Conservation (phyloP, 2,329 filamentous ascomycete species). For the Metarhizium humberi region DNA sequence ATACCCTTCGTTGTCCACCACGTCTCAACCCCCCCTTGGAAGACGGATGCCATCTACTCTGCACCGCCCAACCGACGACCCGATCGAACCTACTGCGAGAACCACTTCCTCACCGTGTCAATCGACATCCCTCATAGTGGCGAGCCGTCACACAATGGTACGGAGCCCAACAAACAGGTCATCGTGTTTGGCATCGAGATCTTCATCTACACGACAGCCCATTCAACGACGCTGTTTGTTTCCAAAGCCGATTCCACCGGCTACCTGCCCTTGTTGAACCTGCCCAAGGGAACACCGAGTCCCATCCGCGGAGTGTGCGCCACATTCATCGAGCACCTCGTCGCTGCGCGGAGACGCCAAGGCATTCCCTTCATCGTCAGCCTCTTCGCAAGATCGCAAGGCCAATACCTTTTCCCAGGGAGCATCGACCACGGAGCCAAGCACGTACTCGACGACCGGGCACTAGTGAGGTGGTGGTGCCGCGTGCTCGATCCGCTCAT, state of each 20-base stretch:
- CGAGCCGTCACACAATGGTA: background rate
- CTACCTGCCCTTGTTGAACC: conserved; percentile 59
- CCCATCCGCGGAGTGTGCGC: conserved; percentile 67
- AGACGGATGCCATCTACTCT: conserved; percentile 67
- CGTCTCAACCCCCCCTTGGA: conserved; percentile 73
- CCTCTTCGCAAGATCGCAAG: conserved; percentile 84
- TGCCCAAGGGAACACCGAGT: conserved; percentile 55
- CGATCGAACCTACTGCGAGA: conserved; percentile 78
- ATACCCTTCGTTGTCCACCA: conserved; percentile 66
- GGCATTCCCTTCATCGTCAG: conserved; percentile 68
- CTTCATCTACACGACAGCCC: conserved; percentile 73
- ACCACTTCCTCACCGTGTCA: conserved; percentile 58
- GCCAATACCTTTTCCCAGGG: conserved; percentile 89
- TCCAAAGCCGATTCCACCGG: conserved; percentile 97
- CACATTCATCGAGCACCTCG: conserved; percentile 67
- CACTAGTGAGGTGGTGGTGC: conserved; percentile 94
- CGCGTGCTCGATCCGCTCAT: conserved; percentile 73
- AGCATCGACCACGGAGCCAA: conserved; percentile 79
- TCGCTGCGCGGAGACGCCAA: conserved; percentile 54
- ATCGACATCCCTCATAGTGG: conserved; percentile 22
- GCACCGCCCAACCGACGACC: conserved; percentile 62
- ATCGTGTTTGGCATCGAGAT: conserved; percentile 80
- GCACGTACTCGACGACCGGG: conserved; percentile 85
- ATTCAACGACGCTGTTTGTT: conserved; percentile 81
- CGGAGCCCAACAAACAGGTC: conserved; percentile 34